Evolutionary conservation across 1,284 basidiomycete species (phyloP), one percentile per base, ranked within the genome.

Genomic region (Trametes versicolor): DNA sequence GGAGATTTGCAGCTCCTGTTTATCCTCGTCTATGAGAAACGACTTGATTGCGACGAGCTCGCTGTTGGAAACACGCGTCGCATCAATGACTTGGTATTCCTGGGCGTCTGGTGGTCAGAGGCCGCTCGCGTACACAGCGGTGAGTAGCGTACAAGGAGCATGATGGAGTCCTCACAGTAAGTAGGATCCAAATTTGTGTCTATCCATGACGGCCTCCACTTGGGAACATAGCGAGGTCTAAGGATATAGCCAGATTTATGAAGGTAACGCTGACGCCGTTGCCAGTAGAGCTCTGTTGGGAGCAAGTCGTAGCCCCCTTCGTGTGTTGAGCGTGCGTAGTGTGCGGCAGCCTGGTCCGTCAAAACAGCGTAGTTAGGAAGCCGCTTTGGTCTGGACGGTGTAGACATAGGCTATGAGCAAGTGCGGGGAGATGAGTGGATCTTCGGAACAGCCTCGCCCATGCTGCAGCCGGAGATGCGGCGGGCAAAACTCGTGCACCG

Each of bases 21-120:
- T 51, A 7, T 65, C 62, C 0, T 32, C n/a, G n/a, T n/a, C n/a
- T n/a, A n/a, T 55, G 2, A 17, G 29, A 21, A 65, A 58, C 6
- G 21, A 49, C 57, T 76, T 77, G 39, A 76, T 57, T 1, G 70
- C 57, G 9, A 77, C 76, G 0, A 54, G 54, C 13, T 32, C 52
- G 1, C 65, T 58, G 37, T 75, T 70, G 1, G 43, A 43, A 2
- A 43, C 55, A 10, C 68, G 62, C 9, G 41, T 68, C 12, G 75
- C 75, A 51, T 77, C 76, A 21, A 76, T 58, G 17, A 71, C 45
- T 12, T 64, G 15, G 29, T 43, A 49, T 2, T 49, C 37, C 69
- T 68, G 37, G 4, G 2, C 34, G 32, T 36, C 34, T 8, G n/a
- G 19, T 37, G 34, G 10, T 15, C 19, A 9, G 37, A 7, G 32